A percentile compares a stretch with the other conserved stretches of the same genome.
Evolutionary conservation across 257 asterid species (phyloP).

Genomic region (Ballota nigra): DNA sequence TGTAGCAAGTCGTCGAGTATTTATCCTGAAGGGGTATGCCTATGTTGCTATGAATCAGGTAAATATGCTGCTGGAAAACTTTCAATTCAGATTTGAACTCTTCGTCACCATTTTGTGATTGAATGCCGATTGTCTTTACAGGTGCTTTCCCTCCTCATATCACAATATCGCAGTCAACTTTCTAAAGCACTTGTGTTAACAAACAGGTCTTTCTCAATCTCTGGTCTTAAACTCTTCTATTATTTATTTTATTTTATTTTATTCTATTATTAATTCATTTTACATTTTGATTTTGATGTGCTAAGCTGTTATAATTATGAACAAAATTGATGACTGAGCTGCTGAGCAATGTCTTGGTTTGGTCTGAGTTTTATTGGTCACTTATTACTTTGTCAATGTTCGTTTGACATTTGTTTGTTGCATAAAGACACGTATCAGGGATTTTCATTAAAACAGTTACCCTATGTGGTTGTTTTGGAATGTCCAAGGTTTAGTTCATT

Average conservation of each 20-base stretch:
- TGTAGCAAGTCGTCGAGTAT: constrained; percentile 80
- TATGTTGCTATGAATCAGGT: constrained; percentile 93
- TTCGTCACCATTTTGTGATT: constrained; percentile 16
- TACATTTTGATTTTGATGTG: not conserved
- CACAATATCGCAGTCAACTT: constrained; percentile 80
- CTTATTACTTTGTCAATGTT: not conserved
- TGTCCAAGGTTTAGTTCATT: constrained; percentile 7
- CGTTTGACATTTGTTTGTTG: constrained; percentile 3
- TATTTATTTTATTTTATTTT: not conserved
- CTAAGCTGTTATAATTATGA: constrained; percentile 8
- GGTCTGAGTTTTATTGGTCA: not conserved
- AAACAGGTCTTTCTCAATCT: constrained; percentile 56
- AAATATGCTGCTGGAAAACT: constrained; percentile 25
- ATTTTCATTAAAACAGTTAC: constrained; percentile 3
- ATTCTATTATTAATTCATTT: not conserved
- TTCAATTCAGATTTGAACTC: constrained; percentile 9
- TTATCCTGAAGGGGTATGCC: constrained; percentile 76
- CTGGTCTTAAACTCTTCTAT: not conserved
- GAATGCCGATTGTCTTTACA: constrained; percentile 32
- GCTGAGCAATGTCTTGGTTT: constrained; percentile 4
- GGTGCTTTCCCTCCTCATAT: constrained; percentile 80
- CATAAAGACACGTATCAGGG: not conserved
- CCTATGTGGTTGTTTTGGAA: not conserved
- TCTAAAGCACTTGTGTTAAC: constrained; percentile 93
- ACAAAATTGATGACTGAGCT: not conserved